Evolutionary conservation across 2,329 filamentous ascomycete species (phyloP).

Genomic region (Talaromyces sp.): DNA sequence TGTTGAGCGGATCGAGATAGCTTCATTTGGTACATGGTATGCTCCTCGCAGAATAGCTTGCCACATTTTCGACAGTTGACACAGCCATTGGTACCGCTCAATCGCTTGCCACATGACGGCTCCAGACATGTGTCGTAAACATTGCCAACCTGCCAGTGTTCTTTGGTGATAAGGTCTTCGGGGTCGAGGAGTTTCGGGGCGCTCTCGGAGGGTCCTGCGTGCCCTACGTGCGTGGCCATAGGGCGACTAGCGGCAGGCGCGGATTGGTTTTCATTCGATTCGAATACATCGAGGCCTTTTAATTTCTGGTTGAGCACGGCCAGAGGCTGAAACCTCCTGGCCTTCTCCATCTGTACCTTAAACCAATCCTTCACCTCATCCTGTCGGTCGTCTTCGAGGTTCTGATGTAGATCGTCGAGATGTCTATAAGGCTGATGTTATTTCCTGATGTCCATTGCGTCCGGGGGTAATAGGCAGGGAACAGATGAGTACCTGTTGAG

Average conservation of each 20-base stretch:
- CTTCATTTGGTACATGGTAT: slow-evolving; percentile 99
- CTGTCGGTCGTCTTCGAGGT: slow-evolving; percentile 83
- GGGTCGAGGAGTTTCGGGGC: slow-evolving; percentile 63
- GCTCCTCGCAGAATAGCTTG: slow-evolving; percentile 90
- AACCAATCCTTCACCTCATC: slow-evolving; percentile 98
- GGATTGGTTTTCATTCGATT: slow-evolving; percentile 74
- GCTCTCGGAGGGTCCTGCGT: slow-evolving; percentile 32
- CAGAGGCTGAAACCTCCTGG: slow-evolving; percentile 88
- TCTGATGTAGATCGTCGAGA: slow-evolving; percentile 86
- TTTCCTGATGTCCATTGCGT: slow-evolving; percentile 10
- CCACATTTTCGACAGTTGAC: slow-evolving; percentile 95
- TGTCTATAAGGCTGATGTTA: slow-evolving; percentile 54
- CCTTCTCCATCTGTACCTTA: slow-evolving; percentile 89
- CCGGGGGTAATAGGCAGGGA: background rate
- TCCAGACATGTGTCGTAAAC: slow-evolving; percentile 82
- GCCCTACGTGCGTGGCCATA: slow-evolving; percentile 25
- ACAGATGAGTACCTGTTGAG: slow-evolving; percentile 69
- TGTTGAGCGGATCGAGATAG: slow-evolving; percentile 84
- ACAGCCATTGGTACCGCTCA: slow-evolving; percentile 78
- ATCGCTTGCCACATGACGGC: slow-evolving; percentile 76
- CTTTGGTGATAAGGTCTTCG: slow-evolving; percentile 83
- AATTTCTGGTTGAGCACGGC: slow-evolving; percentile 92
- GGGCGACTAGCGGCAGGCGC: slow-evolving; percentile 42
- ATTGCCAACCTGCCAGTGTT: slow-evolving; percentile 83
- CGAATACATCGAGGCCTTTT: slow-evolving; percentile 88